Conservation (phyloP, 148 eudicot genomes). For the Rhododendron kiyosumense region DNA sequence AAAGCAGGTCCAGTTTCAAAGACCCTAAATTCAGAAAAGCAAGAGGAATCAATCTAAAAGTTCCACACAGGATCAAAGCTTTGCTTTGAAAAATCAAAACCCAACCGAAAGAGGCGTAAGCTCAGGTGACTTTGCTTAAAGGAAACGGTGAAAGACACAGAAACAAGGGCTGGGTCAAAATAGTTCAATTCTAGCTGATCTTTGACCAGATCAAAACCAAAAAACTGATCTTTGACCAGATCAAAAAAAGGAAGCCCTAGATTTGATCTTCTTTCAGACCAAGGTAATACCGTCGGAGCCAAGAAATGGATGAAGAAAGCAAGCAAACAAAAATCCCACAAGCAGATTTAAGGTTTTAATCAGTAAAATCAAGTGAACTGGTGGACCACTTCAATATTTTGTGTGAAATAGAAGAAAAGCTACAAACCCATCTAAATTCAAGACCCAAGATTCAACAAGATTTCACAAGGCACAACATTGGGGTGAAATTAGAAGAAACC, state of each 20-base stretch:
- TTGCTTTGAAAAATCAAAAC: conserved; percentile 29
- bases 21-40: conserved; percentile 15
- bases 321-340: neutral
- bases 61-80: conserved; percentile 23
- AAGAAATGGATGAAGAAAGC: conserved; percentile 5
- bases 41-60: conserved; percentile 37
- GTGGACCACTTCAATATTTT: conserved; percentile 3
- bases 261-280: conserved; percentile 9
- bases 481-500: conserved; percentile 2
- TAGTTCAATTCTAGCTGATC: neutral
- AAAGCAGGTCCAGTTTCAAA: conserved; percentile 39
- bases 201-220: neutral
- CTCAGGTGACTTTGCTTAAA: conserved; percentile 11
- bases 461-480: neutral
- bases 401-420: neutral
- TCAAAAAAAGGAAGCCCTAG: conserved; percentile 25
- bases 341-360: conserved; percentile 4
- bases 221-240: conserved; percentile 8
- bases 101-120: conserved; percentile 4
- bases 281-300: neutral
- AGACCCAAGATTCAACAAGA: conserved; percentile 1
- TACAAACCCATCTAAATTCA: conserved; percentile 1
- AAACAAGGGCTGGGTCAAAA: conserved; percentile 9
- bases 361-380: conserved; percentile 2
- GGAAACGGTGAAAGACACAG: conserved; percentile 10